A percentile compares a stretch with the other conserved stretches of the same genome.
phyloP scores from a whole-genome alignment of 371 early-diverging fungal genomes.

The Rhizopus delemar region DNA sequence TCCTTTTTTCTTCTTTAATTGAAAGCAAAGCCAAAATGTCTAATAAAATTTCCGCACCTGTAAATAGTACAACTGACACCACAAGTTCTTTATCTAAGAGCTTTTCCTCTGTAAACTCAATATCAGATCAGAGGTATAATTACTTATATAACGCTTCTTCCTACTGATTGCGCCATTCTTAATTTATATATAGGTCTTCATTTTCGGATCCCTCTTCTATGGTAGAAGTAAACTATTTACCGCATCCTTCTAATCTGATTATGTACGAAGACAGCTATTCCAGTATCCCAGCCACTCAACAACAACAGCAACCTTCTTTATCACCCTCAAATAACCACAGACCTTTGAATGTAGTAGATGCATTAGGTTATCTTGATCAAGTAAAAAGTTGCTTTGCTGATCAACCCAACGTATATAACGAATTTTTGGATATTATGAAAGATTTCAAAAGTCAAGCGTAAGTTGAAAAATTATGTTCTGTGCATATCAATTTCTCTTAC shows the following conservation, averaged over 20 bases:
- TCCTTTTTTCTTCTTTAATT: no score
- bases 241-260: neutral
- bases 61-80: neutral
- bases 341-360: slow-evolving; percentile 79
- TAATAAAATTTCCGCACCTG: neutral
- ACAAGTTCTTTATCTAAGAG: no score
- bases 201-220: neutral
- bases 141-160: neutral
- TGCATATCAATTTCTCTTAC: neutral
- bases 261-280: neutral
- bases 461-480: slow-evolving; percentile 24
- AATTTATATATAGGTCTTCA: neutral
- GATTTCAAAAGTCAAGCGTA: slow-evolving; percentile 98
- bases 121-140: no score
- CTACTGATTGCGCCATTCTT: neutral
- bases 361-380: slow-evolving; percentile 95
- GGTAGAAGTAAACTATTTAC: neutral
- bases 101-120: no score
- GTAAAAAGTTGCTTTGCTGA: slow-evolving; percentile 94
- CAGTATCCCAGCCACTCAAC: neutral
- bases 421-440: slow-evolving; percentile 99
- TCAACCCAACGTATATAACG: slow-evolving; percentile 94
- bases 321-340: slow-evolving; percentile 15
- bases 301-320: neutral
- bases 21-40: no score